Percentiles rank a stretch among this genome's conserved stretches.
Conservation (phyloP, 495 filamentous ascomycete species). For the Cenococcum geophilum region DNA sequence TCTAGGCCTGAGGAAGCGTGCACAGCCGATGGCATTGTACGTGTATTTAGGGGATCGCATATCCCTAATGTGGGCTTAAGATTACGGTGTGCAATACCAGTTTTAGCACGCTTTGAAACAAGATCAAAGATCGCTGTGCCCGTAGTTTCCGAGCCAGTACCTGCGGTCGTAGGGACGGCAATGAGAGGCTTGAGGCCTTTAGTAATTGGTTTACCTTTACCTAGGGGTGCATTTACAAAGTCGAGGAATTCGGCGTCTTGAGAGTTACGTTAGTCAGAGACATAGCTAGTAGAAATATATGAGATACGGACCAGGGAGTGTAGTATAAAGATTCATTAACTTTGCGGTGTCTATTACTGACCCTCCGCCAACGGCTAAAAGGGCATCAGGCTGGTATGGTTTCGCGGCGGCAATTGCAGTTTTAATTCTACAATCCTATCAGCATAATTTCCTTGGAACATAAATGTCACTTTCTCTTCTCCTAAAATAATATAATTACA, state of each 20-base stretch:
- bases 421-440: constrained; percentile 53
- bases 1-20: constrained; percentile 84
- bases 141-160: constrained; percentile 92
- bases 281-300: not conserved
- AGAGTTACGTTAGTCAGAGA: constrained; percentile 4
- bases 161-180: constrained; percentile 91
- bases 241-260: constrained; percentile 81
- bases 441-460: not conserved
- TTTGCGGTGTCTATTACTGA: constrained; percentile 92
- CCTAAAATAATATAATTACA: too few species aligned
- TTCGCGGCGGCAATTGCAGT: constrained; percentile 82
- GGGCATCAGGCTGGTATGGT: constrained; percentile 73
- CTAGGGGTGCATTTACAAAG: constrained; percentile 94
- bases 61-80: constrained; percentile 95
- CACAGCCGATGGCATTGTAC: constrained; percentile 89
- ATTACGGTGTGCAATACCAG: constrained; percentile 88
- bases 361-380: constrained; percentile 77
- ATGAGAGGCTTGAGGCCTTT: constrained; percentile 76
- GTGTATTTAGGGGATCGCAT: constrained; percentile 91
- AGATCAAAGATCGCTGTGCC: constrained; percentile 98
- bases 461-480: too few species aligned
- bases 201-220: constrained; percentile 76
- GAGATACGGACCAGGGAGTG: constrained; percentile 51
- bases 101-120: constrained; percentile 80
- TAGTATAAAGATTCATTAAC: constrained; percentile 92